These are phyloP conservation scores for Pilaira anomala DNA, from an alignment of 192 early-diverging fungal species.

Conservation along the genomic window DNA sequence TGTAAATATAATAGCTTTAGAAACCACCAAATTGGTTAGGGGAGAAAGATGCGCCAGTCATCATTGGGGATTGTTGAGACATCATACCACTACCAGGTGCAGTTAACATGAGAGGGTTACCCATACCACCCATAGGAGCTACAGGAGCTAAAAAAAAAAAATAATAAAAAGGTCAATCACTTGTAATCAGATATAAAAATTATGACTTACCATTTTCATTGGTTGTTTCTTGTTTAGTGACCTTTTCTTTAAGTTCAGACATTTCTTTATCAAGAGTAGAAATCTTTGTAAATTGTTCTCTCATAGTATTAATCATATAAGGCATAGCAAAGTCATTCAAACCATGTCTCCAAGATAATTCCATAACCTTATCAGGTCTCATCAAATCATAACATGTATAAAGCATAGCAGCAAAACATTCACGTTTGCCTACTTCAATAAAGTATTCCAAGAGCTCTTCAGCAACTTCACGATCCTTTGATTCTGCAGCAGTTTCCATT, in stretches of 20 bases:
- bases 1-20: background rate
- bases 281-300: constrained; percentile 80
- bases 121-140: constrained; percentile 66
- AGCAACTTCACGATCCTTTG: constrained; percentile 80
- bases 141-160: constrained; percentile 25
- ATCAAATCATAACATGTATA: constrained; percentile 95
- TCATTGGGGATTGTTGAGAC: constrained; percentile 32
- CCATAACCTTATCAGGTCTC: constrained; percentile 90
- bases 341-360: constrained; percentile 87
- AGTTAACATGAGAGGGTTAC: constrained; percentile 74
- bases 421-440: constrained; percentile 85
- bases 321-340: constrained; percentile 96
- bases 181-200: constrained; percentile 2
- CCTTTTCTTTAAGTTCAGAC: constrained; percentile 56
- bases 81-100: constrained; percentile 40
- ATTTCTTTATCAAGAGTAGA: constrained; percentile 56
- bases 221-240: constrained; percentile 38
- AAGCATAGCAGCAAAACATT: constrained; percentile 92
- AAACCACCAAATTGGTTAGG: constrained; percentile 10
- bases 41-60: constrained; percentile 22
- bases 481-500: constrained; percentile 97
- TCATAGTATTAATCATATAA: constrained; percentile 88
- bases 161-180: constrained; percentile 26
- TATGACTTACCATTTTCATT: constrained; percentile 32
- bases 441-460: constrained; percentile 97